A percentile compares a stretch with the other conserved stretches of the same genome.
Conservation (phyloP, 169 alveolate genomes). For the Theileria sp. region DNA sequence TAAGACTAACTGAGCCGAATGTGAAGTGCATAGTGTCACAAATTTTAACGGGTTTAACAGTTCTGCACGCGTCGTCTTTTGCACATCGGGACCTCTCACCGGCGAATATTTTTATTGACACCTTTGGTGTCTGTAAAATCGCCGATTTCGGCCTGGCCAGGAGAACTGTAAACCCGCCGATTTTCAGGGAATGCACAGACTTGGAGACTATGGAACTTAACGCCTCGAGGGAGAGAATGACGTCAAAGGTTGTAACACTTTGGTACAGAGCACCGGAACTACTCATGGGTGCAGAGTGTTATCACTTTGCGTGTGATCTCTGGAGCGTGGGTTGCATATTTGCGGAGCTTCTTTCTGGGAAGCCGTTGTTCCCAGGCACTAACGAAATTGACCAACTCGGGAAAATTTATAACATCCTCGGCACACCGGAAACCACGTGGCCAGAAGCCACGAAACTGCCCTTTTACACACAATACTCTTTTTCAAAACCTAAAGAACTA, state of each 20-base stretch:
- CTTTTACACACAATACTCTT: constrained; percentile 69
- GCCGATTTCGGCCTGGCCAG: constrained; percentile 89
- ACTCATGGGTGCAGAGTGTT: constrained; percentile 85
- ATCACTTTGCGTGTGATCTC: constrained; percentile 89
- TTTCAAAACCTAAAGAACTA: constrained; percentile 57
- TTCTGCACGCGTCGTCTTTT: constrained; percentile 73
- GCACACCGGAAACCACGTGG: constrained; percentile 87
- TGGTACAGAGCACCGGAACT: constrained; percentile 97
- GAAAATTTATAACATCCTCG: constrained; percentile 78
- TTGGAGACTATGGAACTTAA: constrained; percentile 56
- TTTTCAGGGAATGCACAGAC: constrained; percentile 37
- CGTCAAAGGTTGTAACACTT: constrained; percentile 86
- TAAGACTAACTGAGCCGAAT: constrained; percentile 85
- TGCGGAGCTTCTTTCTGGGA: constrained; percentile 86
- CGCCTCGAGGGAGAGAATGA: constrained; percentile 76
- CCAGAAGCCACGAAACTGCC: constrained; percentile 82
- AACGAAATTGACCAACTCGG: constrained; percentile 83
- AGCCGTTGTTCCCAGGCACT: constrained; percentile 87
- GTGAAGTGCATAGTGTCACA: constrained; percentile 84
- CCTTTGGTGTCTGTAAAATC: constrained; percentile 79
- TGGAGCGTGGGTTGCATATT: constrained; percentile 93
- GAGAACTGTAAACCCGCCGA: constrained; percentile 51
- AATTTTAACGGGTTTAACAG: constrained; percentile 73
- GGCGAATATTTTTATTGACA: constrained; percentile 80
- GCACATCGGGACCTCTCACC: constrained; percentile 85